phyloP scores from a whole-genome alignment of 2,329 filamentous ascomycete genomes.

The Clathrospora elynae region DNA sequence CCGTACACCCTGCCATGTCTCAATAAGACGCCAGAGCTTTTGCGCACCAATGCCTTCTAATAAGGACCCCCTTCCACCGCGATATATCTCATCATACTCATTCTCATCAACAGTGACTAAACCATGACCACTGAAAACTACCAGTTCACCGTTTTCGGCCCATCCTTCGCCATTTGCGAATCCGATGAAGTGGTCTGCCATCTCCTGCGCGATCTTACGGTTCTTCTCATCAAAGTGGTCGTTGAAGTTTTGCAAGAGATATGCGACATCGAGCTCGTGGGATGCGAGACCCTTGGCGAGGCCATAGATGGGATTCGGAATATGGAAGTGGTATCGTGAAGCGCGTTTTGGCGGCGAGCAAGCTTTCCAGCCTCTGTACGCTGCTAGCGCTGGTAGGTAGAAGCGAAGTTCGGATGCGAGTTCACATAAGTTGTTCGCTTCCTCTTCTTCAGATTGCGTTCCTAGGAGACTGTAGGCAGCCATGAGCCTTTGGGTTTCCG shows the following conservation, averaged over 20 bases:
- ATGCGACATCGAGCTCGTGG: slow-evolving; percentile 42
- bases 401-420: slow-evolving; percentile 55
- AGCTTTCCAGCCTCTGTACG: slow-evolving; percentile 42
- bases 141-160: slow-evolving; percentile 22
- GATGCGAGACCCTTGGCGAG: slow-evolving; percentile 25
- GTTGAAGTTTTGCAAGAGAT: slow-evolving; percentile 36
- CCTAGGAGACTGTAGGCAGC: slow-evolving; percentile 48
- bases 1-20: slow-evolving; percentile 38
- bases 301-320: slow-evolving; percentile 36
- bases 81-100: slow-evolving; percentile 31
- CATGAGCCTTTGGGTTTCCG: slow-evolving; percentile 26
- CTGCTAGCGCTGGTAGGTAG: slow-evolving; percentile 49
- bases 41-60: slow-evolving; percentile 26
- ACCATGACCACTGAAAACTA: slow-evolving; percentile 28
- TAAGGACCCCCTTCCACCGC: slow-evolving; percentile 29
- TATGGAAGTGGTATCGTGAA: slow-evolving; percentile 38
- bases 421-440: slow-evolving; percentile 24
- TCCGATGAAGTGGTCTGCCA: slow-evolving; percentile 33
- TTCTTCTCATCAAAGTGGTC: slow-evolving; percentile 19
- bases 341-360: slow-evolving; percentile 7
- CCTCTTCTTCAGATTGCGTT: slow-evolving; percentile 33
- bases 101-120: slow-evolving; percentile 18
- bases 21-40: slow-evolving; percentile 32
- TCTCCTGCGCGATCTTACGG: slow-evolving; percentile 15
- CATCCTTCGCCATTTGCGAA: slow-evolving; percentile 34